Base-by-base conservation (phyloP, 2,329 filamentous ascomycete species). In the Fusarium verrucosum region DNA sequence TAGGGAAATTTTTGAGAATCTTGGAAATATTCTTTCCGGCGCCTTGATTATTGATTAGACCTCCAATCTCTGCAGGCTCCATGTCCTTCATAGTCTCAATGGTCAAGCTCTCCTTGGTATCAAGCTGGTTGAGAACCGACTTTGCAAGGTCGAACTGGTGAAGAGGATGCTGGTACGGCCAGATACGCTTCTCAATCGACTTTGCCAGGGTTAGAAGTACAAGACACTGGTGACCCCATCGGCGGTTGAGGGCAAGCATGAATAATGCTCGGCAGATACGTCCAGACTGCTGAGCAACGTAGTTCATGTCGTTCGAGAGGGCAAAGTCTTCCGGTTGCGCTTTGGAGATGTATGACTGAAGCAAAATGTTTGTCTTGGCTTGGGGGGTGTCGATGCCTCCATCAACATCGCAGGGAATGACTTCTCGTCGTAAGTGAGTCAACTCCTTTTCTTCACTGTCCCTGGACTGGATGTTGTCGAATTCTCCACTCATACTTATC, bases 401-500 rank as follows among this genome's bases (percentile, higher is more conserved):
- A 51, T 89, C 89, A 20, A 98, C 88, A 65, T 94, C 88, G 57
- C 94, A 97, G 17, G 89, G 89, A 13, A 91, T 85, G 16, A 85
- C 82, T 30, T 93, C 87, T 0, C 91, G 82, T 64, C 87, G 87
- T 49, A 99, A 83, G 20, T 86, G 83, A 17, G 84, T 84, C n/a
- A 99, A 82, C 75, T 99, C 96, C 70, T 94, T 91, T 54, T 90
- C 89, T 77, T 99, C 96, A 47, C 81, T 95, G 52, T 99, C 95
- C 62, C 96, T 85, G 7, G 91, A 93, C 74, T 97, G 94, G 37
- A 99, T 92, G 68, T 99, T 97, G 79, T 98, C 93, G 70, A 99
- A 99, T 76, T 99, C 95, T 66, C 94, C 93, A 75, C 94, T 97
- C 91, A 95, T 93, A 69, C 92, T 94, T 73, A 99, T 93, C 93